Evolutionary conservation across 768 basidiomycete genomes (phyloP).

Genomic region (Panaeolus cyanescens): DNA sequence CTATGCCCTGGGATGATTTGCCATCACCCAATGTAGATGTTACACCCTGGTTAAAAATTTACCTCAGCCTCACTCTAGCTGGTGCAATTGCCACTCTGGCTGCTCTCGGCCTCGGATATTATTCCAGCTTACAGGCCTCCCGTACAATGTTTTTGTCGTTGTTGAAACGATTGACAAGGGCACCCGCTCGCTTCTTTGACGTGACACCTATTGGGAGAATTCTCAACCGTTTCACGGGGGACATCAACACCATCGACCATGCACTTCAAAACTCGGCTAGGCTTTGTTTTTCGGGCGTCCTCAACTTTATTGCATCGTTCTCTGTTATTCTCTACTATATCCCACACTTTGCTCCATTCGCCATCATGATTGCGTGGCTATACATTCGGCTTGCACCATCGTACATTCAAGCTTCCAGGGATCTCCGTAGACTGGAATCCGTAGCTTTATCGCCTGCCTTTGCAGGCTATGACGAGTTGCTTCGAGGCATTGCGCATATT

Average conservation of each 20-base stretch:
- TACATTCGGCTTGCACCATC: conserved; percentile 65
- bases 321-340: conserved; percentile 62
- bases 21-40: conserved; percentile 64
- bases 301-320: conserved; percentile 67
- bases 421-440: conserved; percentile 67
- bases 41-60: conserved; percentile 66
- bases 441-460: conserved; percentile 72
- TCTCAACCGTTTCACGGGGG: conserved; percentile 77
- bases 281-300: conserved; percentile 52
- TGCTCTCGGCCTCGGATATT: conserved; percentile 65
- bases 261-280: conserved; percentile 58
- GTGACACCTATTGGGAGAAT: conserved; percentile 76
- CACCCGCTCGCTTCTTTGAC: conserved; percentile 73
- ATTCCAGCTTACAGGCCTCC: conserved; percentile 68
- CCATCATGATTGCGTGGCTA: conserved; percentile 66
- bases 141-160: conserved; percentile 58
- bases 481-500: conserved; percentile 66
- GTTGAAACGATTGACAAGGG: conserved; percentile 55
- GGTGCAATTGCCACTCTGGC: conserved; percentile 55
- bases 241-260: conserved; percentile 75
- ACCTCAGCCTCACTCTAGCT: conserved; percentile 60
- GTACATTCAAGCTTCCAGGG: conserved; percentile 64
- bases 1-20: conserved; percentile 47
- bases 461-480: conserved; percentile 70
- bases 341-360: conserved; percentile 67